Conservation (phyloP, 176 grass and related monocot species). For the Lolium perenne region DNA sequence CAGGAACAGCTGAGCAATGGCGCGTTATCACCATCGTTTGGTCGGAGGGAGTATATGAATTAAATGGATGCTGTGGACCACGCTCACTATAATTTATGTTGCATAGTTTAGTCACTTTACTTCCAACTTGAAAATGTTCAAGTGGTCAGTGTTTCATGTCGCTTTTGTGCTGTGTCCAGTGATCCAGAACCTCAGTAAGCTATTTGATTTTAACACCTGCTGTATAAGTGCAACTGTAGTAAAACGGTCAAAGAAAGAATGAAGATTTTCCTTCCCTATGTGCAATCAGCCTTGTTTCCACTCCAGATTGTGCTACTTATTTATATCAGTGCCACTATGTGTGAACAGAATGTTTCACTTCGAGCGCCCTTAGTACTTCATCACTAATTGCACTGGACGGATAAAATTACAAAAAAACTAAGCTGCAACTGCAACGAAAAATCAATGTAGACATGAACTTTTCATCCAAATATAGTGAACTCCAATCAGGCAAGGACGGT, state of each 20-base stretch:
- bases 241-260: not conserved
- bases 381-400: too few species aligned
- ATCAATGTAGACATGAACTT: too few species aligned
- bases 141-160: slow-evolving; percentile 7
- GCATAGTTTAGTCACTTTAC: slow-evolving; percentile 1
- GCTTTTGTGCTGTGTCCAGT: slow-evolving; percentile 6
- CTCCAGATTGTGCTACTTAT: not conserved
- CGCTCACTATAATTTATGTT: not conserved
- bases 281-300: not conserved
- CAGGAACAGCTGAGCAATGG: too few species aligned
- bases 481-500: too few species aligned
- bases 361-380: too few species aligned
- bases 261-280: not conserved
- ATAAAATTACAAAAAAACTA: too few species aligned
- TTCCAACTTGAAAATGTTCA: slow-evolving; percentile 33
- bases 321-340: not conserved
- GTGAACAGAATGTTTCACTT: not conserved
- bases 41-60: too few species aligned
- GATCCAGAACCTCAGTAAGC: slow-evolving; percentile 6
- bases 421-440: too few species aligned
- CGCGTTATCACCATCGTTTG: too few species aligned
- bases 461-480: too few species aligned
- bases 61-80: not conserved
- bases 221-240: not conserved
- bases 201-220: not conserved